Percentiles rank a stretch among this genome's conserved stretches.
Evolutionary conservation across 495 filamentous ascomycete genomes (phyloP).

Genomic region (Letharia columbiana): DNA sequence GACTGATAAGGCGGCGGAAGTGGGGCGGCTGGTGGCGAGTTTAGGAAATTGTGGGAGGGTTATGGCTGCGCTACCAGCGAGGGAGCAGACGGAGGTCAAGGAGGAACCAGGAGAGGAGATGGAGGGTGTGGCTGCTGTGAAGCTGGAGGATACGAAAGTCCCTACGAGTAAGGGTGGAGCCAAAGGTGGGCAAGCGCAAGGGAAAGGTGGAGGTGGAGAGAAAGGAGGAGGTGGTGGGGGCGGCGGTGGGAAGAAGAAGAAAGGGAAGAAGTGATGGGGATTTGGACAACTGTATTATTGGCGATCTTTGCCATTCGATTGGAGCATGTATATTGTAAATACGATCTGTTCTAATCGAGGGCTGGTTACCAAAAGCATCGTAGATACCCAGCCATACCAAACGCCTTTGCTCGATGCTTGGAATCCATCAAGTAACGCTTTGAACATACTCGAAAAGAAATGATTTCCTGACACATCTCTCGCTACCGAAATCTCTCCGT

Average conservation of each 20-base stretch:
- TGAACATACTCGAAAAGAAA: not conserved
- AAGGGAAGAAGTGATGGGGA: constrained; percentile 18
- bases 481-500: not conserved
- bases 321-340: not conserved
- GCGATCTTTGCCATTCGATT: not conserved
- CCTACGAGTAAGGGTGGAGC: not conserved
- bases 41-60: constrained; percentile 42
- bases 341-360: not conserved
- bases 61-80: constrained; percentile 24
- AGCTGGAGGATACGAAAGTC: constrained; percentile 13
- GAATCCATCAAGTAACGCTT: not conserved
- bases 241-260: constrained; percentile 24
- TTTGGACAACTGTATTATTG: not conserved
- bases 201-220: constrained; percentile 10
- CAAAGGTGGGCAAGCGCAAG: constrained; percentile 14
- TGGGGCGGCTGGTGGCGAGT: constrained; percentile 66
- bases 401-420: constrained; percentile 6
- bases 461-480: not conserved
- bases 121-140: constrained; percentile 8
- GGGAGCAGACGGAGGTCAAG: constrained; percentile 9
- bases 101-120: not conserved
- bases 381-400: not conserved
- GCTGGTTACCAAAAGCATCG: not conserved
- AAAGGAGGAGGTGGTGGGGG: constrained; percentile 17
- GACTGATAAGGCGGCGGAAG: constrained; percentile 85